These are phyloP conservation scores for Ottelia alismoides DNA, from an alignment of 106 monocot species.

Conservation along the genomic window DNA sequence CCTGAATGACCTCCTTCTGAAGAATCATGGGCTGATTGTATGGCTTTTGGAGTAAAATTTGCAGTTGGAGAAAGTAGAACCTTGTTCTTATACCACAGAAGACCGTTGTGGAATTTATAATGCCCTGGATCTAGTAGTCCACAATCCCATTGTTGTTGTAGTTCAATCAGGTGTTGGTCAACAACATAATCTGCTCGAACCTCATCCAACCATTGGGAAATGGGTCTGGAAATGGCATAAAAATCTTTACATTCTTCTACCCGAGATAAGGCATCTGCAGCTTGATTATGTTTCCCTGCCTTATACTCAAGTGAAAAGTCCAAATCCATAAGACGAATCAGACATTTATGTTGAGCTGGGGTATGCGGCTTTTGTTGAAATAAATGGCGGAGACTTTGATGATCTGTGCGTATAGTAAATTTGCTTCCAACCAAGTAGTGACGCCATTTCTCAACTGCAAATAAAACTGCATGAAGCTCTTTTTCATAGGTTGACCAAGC, in stretches of 20 bases:
- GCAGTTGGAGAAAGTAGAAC: too few relatives aligned
- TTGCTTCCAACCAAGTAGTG: not conserved
- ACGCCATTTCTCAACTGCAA: constrained; percentile 1
- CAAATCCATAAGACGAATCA: not conserved
- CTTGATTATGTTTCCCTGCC: not conserved
- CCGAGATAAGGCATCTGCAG: constrained; percentile 1
- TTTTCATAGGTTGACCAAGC: not conserved
- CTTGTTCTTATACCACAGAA: too few relatives aligned
- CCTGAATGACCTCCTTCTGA: constrained; percentile 2
- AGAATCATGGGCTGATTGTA: not conserved
- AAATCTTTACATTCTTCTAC: not conserved
- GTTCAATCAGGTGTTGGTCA: not conserved
- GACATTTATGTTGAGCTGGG: not conserved
- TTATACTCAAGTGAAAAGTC: constrained; percentile 2
- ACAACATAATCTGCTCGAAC: not conserved
- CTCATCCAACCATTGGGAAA: not conserved
- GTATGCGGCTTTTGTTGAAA: not conserved
- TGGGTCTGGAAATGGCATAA: not conserved
- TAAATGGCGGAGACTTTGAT: constrained; percentile 1
- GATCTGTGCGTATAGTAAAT: constrained; percentile 5
- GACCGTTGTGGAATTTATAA: too few relatives aligned
- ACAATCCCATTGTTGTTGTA: too few relatives aligned
- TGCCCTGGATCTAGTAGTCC: too few relatives aligned
- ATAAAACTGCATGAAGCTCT: not conserved
- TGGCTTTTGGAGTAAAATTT: not conserved